phyloP scores from a whole-genome alignment of 2,329 filamentous ascomycete species.

The Lizonia empirigonia region DNA sequence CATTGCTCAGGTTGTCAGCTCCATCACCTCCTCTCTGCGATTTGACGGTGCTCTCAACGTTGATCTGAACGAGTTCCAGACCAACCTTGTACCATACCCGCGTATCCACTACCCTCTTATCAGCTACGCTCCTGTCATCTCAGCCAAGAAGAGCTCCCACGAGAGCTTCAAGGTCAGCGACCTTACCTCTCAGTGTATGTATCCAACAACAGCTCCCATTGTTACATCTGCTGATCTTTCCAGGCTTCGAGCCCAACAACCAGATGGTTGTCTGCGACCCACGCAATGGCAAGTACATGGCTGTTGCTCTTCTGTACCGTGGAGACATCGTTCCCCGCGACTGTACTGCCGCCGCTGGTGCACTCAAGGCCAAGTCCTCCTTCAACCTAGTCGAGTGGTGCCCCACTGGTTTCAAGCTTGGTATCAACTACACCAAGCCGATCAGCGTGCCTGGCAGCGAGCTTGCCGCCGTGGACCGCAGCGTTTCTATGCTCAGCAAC shows the following conservation, averaged over 20 bases:
- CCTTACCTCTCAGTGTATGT: constrained; percentile 71
- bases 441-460: constrained; percentile 96
- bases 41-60: constrained; percentile 76
- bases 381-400: constrained; percentile 79
- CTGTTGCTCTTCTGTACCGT: constrained; percentile 73
- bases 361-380: constrained; percentile 72
- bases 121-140: constrained; percentile 74
- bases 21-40: constrained; percentile 73
- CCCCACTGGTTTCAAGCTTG: constrained; percentile 76
- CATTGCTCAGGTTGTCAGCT: constrained; percentile 76
- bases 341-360: constrained; percentile 69
- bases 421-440: constrained; percentile 77
- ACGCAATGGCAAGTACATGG: constrained; percentile 78
- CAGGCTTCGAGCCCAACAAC: constrained; percentile 78
- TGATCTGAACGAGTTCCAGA: constrained; percentile 79
- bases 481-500: constrained; percentile 82
- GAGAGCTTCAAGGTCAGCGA: constrained; percentile 88
- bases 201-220: background rate
- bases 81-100: constrained; percentile 74
- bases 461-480: constrained; percentile 95
- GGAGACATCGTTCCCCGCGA: constrained; percentile 73
- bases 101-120: constrained; percentile 77
- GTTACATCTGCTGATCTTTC: constrained; percentile 29
- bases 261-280: constrained; percentile 79
- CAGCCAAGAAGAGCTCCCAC: constrained; percentile 76